Percentiles rank a stretch among this genome's conserved stretches.
Conservation (phyloP, 805 yeast genomes). For the Candida nitratophila region DNA sequence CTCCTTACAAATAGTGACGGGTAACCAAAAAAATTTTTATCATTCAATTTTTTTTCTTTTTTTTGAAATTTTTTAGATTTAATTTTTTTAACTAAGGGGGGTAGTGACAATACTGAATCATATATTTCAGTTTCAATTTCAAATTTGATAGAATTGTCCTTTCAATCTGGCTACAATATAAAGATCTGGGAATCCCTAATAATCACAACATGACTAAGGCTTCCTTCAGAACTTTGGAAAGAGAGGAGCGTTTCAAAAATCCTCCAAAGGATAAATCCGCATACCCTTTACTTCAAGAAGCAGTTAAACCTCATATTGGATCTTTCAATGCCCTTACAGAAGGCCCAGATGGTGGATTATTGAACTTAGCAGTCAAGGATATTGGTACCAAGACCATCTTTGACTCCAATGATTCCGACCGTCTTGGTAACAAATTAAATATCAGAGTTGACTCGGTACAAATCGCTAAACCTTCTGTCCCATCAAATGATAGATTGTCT, state of each 20-base stretch:
- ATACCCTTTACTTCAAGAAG: conserved; percentile 77
- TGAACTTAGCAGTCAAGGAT: conserved; percentile 81
- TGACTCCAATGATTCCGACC: conserved; percentile 63
- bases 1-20: not conserved
- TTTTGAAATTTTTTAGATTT: not conserved
- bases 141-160: not conserved
- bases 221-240: conserved; percentile 74
- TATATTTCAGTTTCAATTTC: no score
- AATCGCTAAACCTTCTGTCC: conserved; percentile 74
- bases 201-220: conserved; percentile 39
- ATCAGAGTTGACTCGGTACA: conserved; percentile 88
- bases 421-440: conserved; percentile 78
- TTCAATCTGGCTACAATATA: no score
- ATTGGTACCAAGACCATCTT: conserved; percentile 82
- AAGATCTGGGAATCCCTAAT: no score
- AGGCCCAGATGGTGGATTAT: conserved; percentile 77
- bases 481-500: conserved; percentile 64
- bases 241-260: conserved; percentile 76
- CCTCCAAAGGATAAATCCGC: conserved; percentile 87
- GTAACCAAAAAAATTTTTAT: no score
- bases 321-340: conserved; percentile 94
- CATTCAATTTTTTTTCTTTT: not conserved
- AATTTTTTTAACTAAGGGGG: no score
- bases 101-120: no score
- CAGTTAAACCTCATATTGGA: conserved; percentile 92